A percentile compares a stretch with the other conserved stretches of the same genome.
Conservation (phyloP, 257 asterid genomes). For the Mitragyna speciosa region DNA sequence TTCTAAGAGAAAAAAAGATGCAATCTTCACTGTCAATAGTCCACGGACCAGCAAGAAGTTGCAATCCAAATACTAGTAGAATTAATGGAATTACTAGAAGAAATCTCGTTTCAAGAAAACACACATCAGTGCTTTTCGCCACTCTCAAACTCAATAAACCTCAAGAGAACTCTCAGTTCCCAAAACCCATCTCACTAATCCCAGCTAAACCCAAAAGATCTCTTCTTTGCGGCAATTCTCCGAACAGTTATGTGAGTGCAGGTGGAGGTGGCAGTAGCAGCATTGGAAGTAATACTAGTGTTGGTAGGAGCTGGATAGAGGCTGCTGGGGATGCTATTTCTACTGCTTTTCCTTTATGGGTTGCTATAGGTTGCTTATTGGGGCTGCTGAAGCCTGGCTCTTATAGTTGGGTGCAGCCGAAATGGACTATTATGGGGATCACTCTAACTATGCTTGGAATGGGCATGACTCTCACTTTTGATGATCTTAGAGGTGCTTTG, state of each 20-base stretch:
- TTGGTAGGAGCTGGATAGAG: constrained; percentile 48
- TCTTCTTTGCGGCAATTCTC: constrained; percentile 48
- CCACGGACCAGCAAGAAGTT: constrained; percentile 5
- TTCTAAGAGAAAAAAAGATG: constrained; percentile 22
- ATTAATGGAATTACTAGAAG: background rate
- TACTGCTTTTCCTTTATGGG: constrained; percentile 83
- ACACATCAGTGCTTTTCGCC: constrained; percentile 14
- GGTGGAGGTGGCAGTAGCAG: constrained; percentile 18
- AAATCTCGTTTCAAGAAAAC: constrained; percentile 12
- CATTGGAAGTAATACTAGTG: constrained; percentile 1
- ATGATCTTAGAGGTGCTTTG: constrained; percentile 80
- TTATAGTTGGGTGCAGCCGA: constrained; percentile 74
- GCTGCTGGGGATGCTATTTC: constrained; percentile 60
- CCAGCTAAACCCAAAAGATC: constrained; percentile 26
- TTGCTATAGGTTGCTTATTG: constrained; percentile 77
- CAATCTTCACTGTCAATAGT: constrained; percentile 16
- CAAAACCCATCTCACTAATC: constrained; percentile 25
- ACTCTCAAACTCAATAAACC: background rate
- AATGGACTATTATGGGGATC: constrained; percentile 80
- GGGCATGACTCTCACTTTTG: constrained; percentile 91
- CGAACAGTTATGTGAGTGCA: constrained; percentile 34
- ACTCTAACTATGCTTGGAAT: constrained; percentile 91
- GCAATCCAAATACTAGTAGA: background rate
- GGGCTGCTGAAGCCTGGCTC: constrained; percentile 64
- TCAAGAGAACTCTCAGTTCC: constrained; percentile 3